These are phyloP conservation scores for Neopestalotiopsis sp. DNA, from an alignment of 2,329 filamentous ascomycete species.

Conservation along the genomic window DNA sequence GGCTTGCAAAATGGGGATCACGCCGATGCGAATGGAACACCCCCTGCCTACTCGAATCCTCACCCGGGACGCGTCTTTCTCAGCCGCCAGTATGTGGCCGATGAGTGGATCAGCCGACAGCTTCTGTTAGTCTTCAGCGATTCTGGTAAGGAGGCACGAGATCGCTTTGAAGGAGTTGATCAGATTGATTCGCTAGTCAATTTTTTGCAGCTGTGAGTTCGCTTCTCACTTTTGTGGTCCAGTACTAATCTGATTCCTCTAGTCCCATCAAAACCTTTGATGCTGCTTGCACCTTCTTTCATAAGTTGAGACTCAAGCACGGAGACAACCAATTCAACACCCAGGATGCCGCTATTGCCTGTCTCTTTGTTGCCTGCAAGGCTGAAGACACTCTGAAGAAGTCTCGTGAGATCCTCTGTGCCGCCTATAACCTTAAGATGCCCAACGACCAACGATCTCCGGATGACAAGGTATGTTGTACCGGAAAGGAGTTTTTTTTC, in stretches of 20 bases:
- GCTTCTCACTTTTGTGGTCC: background rate
- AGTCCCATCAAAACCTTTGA: conserved; percentile 91
- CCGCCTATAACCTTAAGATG: conserved; percentile 83
- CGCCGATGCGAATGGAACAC: background rate
- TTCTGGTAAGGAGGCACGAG: conserved; percentile 77
- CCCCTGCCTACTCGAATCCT: conserved; percentile 22
- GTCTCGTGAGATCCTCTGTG: conserved; percentile 88
- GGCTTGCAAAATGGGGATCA: conserved; percentile 43
- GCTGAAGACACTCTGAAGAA: conserved; percentile 98
- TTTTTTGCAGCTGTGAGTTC: conserved; percentile 72
- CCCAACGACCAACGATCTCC: conserved; percentile 71
- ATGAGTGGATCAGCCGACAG: conserved; percentile 78
- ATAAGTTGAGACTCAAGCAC: conserved; percentile 88
- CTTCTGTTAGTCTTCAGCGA: conserved; percentile 73
- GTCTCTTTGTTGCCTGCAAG: conserved; percentile 93
- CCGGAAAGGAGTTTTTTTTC: background rate
- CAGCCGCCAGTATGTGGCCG: conserved; percentile 75
- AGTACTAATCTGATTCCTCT: conserved; percentile 19
- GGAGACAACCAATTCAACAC: conserved; percentile 86
- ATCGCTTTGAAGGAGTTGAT: conserved; percentile 83
- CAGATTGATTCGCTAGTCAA: conserved; percentile 87
- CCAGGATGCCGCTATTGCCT: conserved; percentile 84
- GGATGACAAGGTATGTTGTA: conserved; percentile 76
- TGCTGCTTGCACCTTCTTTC: conserved; percentile 90
- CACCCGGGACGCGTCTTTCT: conserved; percentile 39